phyloP scores from a whole-genome alignment of 257 asterid genomes.

The Solanum etuberosum region DNA sequence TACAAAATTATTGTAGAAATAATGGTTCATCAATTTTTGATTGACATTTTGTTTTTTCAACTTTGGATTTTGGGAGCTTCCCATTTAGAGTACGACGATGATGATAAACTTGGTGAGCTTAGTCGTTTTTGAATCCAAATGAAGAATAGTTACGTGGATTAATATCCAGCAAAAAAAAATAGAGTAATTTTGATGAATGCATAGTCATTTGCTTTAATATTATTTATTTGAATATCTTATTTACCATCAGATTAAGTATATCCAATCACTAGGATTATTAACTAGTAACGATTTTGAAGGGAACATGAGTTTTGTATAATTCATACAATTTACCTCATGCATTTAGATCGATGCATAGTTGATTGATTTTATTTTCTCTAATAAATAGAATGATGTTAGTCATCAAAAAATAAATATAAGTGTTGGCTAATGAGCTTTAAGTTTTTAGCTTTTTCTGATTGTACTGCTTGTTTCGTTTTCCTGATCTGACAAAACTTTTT shows the following conservation, averaged over 20 bases:
- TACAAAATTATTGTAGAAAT: background rate
- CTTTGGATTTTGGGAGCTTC: background rate
- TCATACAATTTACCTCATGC: background rate
- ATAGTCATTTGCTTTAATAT: background rate
- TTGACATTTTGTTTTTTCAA: background rate
- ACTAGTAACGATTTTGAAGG: background rate
- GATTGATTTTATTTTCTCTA: background rate
- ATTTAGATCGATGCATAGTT: background rate
- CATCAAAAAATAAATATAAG: no score
- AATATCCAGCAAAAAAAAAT: background rate
- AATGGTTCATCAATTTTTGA: background rate
- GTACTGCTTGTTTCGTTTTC: background rate
- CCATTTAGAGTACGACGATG: background rate
- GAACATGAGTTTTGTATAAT: background rate
- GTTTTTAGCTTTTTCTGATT: background rate
- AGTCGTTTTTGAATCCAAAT: background rate
- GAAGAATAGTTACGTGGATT: background rate
- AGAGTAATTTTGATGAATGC: background rate
- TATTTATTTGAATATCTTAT: background rate
- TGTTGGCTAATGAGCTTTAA: background rate
- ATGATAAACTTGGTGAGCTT: background rate
- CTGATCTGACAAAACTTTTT: background rate
- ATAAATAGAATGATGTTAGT: background rate
- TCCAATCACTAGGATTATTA: background rate
- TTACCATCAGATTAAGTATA: background rate